Base-by-base conservation (phyloP, 2,329 filamentous ascomycete genomes). In the Shiraia sp. region DNA sequence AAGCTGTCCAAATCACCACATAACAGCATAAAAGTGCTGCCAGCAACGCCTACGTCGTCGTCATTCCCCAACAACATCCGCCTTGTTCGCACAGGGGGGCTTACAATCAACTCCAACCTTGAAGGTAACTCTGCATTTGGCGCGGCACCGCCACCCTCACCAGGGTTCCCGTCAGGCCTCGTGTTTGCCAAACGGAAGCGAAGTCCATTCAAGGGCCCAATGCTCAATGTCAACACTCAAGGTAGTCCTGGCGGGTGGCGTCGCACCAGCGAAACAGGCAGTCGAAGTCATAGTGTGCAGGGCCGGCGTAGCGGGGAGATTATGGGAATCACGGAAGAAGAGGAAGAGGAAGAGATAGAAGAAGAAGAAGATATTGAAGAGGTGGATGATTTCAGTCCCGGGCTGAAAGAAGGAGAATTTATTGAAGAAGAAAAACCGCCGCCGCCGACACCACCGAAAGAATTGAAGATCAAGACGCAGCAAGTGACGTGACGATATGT, bases 11-110 rank as follows among this genome's bases (percentile, higher is more conserved):
- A 88, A 16, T 91, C 86, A 3, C 92, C 93, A 1, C 90, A 96
- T 65, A 82, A 89, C 54, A 95, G 61, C 30, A 87, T 97, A 58
- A 97, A 97, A 72, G 87, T 97, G n/a, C 81, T 97, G 2, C 92
- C 93, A 1, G 88, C 89, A 0, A 96, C 91, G 0, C 92, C 92
- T 0, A 91, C 87, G 0, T 57, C 52, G 3, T 70, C 80, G 2
- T 76, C 81, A 1, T 95, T 97, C 59, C 91, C 92, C 0, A 88
- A 84, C 36, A 95, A 91, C 53, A 88, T 96, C 45, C 85, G 92
- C 2, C 76, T 96, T 10, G 88, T 92, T 1, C 82, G 90, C 22
- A 36, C 47, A 10, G 49, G 49, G 16, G 83, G 78, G 10, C 67
- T 75, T 0, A 32, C 46, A 6, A 36, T 51, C 23, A 49, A 42